Evolutionary conservation across 192 early-diverging fungal genomes (phyloP).

Genomic region (Backusella luteola): DNA sequence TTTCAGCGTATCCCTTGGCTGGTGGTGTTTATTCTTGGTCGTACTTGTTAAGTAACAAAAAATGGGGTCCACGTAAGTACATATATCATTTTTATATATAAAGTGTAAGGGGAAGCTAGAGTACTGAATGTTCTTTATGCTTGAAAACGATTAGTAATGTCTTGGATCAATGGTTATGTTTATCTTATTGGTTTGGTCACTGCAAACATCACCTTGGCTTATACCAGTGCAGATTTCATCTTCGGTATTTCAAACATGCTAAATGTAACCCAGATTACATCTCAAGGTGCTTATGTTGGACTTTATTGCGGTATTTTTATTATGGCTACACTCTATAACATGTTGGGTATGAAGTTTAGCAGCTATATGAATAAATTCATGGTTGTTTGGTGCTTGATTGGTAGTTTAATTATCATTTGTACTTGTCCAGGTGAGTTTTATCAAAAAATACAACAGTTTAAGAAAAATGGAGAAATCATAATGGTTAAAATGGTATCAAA

Average conservation of each 20-base stretch:
- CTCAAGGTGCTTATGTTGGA: constrained; percentile 42
- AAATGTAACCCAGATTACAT: constrained; percentile 28
- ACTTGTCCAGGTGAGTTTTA: constrained; percentile 22
- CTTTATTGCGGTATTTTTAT: constrained; percentile 43
- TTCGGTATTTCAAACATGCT: constrained; percentile 34
- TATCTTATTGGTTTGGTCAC: constrained; percentile 20
- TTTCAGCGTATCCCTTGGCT: constrained; percentile 33
- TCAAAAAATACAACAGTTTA: not conserved
- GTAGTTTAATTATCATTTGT: constrained; percentile 44
- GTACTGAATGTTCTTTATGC: not conserved
- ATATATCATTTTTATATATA: constrained; percentile 8
- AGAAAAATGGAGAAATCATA: not conserved
- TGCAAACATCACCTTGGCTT: constrained; percentile 34
- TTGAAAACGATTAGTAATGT: constrained; percentile 20
- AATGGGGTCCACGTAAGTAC: constrained; percentile 26
- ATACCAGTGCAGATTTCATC: constrained; percentile 38
- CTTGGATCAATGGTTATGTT: constrained; percentile 24
- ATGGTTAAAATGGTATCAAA: not conserved
- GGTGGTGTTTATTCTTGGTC: constrained; percentile 36
- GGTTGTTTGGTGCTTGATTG: constrained; percentile 40
- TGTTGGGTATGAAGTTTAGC: constrained; percentile 35
- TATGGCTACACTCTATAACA: constrained; percentile 32
- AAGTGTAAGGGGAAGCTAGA: not conserved
- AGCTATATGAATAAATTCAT: constrained; percentile 39
- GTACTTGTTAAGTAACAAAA: constrained; percentile 4